Evolutionary conservation across 257 asterid genomes (phyloP).

Genomic region (Penstemon barbatus): DNA sequence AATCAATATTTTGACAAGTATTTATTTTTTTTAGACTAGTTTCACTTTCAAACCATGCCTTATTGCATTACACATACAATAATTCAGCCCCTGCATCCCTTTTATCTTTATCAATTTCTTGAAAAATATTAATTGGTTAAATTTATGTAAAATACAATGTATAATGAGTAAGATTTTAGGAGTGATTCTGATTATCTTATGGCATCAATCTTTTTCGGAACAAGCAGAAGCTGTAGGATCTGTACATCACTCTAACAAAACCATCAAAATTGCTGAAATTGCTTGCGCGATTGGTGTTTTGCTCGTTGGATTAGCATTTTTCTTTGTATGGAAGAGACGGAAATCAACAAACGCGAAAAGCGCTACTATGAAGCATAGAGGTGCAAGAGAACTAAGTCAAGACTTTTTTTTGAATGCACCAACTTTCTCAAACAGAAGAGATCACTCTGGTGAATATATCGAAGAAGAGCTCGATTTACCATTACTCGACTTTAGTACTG

Average conservation of each 20-base stretch:
- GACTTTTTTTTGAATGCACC: slow-evolving; percentile 36
- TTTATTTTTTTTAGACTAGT: too few relatives aligned
- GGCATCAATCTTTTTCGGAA: slow-evolving; percentile 28
- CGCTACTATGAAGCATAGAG: slow-evolving; percentile 29
- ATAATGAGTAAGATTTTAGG: not conserved
- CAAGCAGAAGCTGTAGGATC: slow-evolving; percentile 35
- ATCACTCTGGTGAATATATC: slow-evolving; percentile 38
- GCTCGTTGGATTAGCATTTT: slow-evolving; percentile 33
- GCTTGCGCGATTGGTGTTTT: slow-evolving; percentile 40
- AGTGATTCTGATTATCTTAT: not conserved
- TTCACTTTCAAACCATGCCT: too few relatives aligned
- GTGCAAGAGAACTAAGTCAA: slow-evolving; percentile 43
- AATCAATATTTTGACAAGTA: too few relatives aligned
- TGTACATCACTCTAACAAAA: slow-evolving; percentile 38
- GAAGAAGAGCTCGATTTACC: slow-evolving; percentile 52
- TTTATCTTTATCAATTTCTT: too few relatives aligned
- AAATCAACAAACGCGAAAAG: slow-evolving; percentile 24
- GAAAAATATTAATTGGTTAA: too few relatives aligned
- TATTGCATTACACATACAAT: too few relatives aligned
- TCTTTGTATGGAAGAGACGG: slow-evolving; percentile 45
- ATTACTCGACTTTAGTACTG: slow-evolving; percentile 37
- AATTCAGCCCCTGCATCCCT: too few relatives aligned
- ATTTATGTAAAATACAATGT: not conserved
- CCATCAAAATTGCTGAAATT: slow-evolving; percentile 25
- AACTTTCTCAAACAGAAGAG: slow-evolving; percentile 38